These are phyloP conservation scores for Talaromyces trachyspermus DNA, from an alignment of 495 filamentous ascomycete species.

Conservation along the genomic window DNA sequence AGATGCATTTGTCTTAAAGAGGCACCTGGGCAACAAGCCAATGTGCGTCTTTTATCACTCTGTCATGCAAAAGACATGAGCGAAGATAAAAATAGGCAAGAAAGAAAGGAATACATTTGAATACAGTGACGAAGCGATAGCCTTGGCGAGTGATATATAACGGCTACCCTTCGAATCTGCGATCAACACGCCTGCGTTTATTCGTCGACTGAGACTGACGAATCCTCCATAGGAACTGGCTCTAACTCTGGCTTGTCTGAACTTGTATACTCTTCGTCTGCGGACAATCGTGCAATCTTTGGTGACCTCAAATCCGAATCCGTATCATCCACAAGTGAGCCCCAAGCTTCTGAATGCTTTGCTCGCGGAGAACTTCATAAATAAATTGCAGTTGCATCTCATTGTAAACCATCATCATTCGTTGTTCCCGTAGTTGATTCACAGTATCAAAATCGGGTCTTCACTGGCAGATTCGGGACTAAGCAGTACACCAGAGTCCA, in stretches of 20 bases:
- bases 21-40: too few relatives aligned
- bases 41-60: too few relatives aligned
- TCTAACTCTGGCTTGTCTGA: constrained; percentile 36
- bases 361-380: constrained; percentile 75
- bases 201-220: constrained; percentile 30
- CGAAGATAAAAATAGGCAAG: not conserved
- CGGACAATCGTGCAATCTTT: constrained; percentile 34
- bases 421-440: constrained; percentile 74
- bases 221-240: constrained; percentile 25
- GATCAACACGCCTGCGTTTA: too few relatives aligned
- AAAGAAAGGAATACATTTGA: not conserved
- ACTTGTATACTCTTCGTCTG: constrained; percentile 24
- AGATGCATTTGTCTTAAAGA: too few relatives aligned
- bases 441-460: constrained; percentile 69
- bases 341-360: constrained; percentile 51
- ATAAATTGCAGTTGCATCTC: constrained; percentile 82
- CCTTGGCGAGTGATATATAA: too few relatives aligned
- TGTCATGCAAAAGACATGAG: too few relatives aligned
- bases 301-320: constrained; percentile 28
- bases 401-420: constrained; percentile 94
- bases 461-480: constrained; percentile 29
- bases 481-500: constrained; percentile 65
- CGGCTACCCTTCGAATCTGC: too few relatives aligned
- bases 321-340: constrained; percentile 9
- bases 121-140: not conserved